Evolutionary conservation across 2,329 filamentous ascomycete genomes (phyloP).

Genomic region (Arthrobotrys sphaeroides): DNA sequence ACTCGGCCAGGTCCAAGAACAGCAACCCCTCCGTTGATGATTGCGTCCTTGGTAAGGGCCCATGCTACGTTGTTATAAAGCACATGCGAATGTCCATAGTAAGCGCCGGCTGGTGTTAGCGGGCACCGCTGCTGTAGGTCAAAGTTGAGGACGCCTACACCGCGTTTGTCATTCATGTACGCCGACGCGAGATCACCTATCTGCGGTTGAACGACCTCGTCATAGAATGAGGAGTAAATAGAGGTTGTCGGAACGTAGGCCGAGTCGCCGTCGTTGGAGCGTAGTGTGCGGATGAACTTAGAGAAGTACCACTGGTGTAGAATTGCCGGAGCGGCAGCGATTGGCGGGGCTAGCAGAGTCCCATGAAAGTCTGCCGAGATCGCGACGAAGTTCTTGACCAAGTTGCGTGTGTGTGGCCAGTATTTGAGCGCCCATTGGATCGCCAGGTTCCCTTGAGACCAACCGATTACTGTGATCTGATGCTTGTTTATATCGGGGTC

Average conservation of each 20-base stretch:
- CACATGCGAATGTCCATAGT: slow-evolving; percentile 66
- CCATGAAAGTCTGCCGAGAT: slow-evolving; percentile 68
- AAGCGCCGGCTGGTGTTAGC: slow-evolving; percentile 61
- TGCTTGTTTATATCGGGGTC: slow-evolving; percentile 60
- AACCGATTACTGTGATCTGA: slow-evolving; percentile 65
- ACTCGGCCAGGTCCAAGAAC: slow-evolving; percentile 11
- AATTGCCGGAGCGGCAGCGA: slow-evolving; percentile 62
- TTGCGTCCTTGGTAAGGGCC: slow-evolving; percentile 64
- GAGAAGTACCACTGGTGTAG: slow-evolving; percentile 65
- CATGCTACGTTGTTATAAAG: slow-evolving; percentile 65
- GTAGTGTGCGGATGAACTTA: slow-evolving; percentile 63
- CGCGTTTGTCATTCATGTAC: slow-evolving; percentile 62
- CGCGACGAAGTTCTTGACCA: slow-evolving; percentile 66
- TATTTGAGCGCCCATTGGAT: slow-evolving; percentile 70
- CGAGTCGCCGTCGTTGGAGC: slow-evolving; percentile 64
- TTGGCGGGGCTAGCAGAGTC: slow-evolving; percentile 61
- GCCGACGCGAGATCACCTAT: slow-evolving; percentile 64
- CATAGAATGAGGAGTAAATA: slow-evolving; percentile 65
- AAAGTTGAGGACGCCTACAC: slow-evolving; percentile 66
- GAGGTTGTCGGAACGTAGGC: slow-evolving; percentile 69
- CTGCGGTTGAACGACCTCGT: slow-evolving; percentile 68
- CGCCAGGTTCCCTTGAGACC: slow-evolving; percentile 68
- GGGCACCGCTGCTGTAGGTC: slow-evolving; percentile 65
- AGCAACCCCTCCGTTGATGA: slow-evolving; percentile 64
- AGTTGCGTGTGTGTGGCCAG: slow-evolving; percentile 65